A percentile compares a stretch with the other conserved stretches of the same genome.
phyloP scores from a whole-genome alignment of 2,329 filamentous ascomycete genomes.

The Parafenestella ontariensis region DNA sequence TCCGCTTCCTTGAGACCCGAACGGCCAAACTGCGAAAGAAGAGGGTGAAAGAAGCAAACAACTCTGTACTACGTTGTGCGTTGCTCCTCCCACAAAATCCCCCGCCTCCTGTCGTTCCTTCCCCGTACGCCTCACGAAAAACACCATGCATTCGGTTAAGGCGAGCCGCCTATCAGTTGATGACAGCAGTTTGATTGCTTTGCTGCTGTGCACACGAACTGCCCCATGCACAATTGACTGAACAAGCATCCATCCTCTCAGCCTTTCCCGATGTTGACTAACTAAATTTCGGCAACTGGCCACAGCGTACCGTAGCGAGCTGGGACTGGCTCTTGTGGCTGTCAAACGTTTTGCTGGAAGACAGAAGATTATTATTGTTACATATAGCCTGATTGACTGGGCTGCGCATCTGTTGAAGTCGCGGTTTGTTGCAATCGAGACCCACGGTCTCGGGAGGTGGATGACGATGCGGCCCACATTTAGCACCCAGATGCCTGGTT shows the following conservation, averaged over 20 bases:
- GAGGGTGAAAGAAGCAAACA: conserved; percentile 7
- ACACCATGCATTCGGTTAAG: background rate
- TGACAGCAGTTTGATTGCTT: conserved; percentile 9
- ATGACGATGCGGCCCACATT: conserved; percentile 4
- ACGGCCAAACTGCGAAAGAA: background rate
- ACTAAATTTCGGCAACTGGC: conserved; percentile 15
- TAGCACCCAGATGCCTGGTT: conserved; percentile 15
- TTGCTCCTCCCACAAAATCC: background rate
- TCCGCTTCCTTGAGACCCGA: conserved; percentile 5
- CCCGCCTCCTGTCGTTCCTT: background rate
- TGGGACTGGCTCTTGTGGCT: conserved; percentile 5
- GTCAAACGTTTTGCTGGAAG: background rate
- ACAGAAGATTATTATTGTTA: background rate
- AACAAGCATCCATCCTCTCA: conserved; percentile 24
- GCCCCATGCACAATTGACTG: conserved; percentile 19
- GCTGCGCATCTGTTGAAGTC: background rate
- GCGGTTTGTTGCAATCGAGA: background rate
- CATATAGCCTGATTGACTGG: background rate
- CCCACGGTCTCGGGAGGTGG: conserved; percentile 3
- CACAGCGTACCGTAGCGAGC: conserved; percentile 5
- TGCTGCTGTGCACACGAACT: conserved; percentile 16
- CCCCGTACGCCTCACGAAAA: background rate
- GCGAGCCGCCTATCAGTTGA: conserved; percentile 3
- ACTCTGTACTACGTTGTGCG: background rate
- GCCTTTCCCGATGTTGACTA: conserved; percentile 23